These are phyloP conservation scores for Euphorbia celastroides DNA, from an alignment of 441 rosid species.

Conservation along the genomic window DNA sequence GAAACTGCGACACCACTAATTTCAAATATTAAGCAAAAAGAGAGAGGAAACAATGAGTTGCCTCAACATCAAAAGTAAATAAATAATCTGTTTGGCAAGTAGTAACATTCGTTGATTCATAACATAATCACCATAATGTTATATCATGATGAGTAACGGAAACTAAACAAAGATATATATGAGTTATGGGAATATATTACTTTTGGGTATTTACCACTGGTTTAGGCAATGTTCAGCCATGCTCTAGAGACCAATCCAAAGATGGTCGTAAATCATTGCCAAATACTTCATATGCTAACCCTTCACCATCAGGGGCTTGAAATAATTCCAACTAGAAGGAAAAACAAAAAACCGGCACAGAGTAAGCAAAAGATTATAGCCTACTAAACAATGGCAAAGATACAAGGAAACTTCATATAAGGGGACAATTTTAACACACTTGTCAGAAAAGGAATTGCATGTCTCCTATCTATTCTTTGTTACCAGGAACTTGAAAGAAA, in stretches of 20 bases:
- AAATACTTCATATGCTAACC: constrained; percentile 39
- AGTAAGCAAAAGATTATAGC: not conserved
- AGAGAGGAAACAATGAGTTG: not conserved
- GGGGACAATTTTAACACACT: no score
- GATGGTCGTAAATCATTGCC: constrained; percentile 65
- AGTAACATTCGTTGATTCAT: not conserved
- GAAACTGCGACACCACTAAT: not conserved
- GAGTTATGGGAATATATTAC: not conserved
- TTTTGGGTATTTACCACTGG: constrained; percentile 25
- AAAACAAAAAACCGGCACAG: not conserved
- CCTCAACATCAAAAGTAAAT: not conserved
- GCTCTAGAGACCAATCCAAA: constrained; percentile 57
- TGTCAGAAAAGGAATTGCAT: no score
- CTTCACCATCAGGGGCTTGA: constrained; percentile 71
- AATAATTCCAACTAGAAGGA: constrained; percentile 48
- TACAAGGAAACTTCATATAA: not conserved
- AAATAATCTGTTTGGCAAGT: not conserved
- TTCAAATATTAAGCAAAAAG: not conserved
- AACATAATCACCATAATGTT: not conserved
- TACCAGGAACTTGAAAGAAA: no score
- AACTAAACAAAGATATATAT: not conserved
- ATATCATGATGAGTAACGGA: constrained; percentile 1
- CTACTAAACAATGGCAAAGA: not conserved
- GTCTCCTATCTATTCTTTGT: no score
- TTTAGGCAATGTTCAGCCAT: constrained; percentile 63